Conservation (phyloP, 768 basidiomycete genomes). For the Nidularia sp. region DNA sequence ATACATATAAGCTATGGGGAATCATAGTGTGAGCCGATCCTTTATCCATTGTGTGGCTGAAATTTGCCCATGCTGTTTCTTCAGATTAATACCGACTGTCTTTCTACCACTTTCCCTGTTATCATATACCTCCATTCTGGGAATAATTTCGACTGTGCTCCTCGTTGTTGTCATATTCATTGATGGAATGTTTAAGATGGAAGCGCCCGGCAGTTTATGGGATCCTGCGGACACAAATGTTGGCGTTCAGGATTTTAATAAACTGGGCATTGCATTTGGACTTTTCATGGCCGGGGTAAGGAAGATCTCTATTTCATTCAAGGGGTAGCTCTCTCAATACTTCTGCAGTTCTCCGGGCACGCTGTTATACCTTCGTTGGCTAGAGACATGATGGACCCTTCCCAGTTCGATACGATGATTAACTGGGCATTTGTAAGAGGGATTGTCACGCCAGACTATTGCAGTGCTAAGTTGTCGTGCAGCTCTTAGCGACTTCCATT, state of each 20-base stretch:
- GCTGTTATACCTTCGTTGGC: conserved; percentile 88
- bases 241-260: conserved; percentile 43
- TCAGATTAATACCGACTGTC: conserved; percentile 76
- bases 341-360: conserved; percentile 78
- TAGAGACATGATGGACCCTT: conserved; percentile 84
- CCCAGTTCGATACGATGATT: conserved; percentile 76
- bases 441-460: neutral
- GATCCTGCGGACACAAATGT: conserved; percentile 66
- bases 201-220: conserved; percentile 80
- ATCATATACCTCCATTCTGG: conserved; percentile 85
- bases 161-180: conserved; percentile 75
- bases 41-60: neutral
- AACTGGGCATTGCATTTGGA: conserved; percentile 80
- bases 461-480: conserved; percentile 1
- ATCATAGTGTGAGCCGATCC: conserved; percentile 55
- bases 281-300: conserved; percentile 89
- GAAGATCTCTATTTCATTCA: conserved; percentile 2
- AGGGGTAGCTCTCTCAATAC: neutral
- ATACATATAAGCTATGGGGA: conserved; percentile 73
- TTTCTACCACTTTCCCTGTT: conserved; percentile 84
- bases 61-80: conserved; percentile 1
- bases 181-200: conserved; percentile 73
- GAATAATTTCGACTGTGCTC: conserved; percentile 73
- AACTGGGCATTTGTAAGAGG: conserved; percentile 78
- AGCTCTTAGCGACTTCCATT: conserved; percentile 61